phyloP scores from a whole-genome alignment of 257 asterid genomes.

The Solanum dulcamara region DNA sequence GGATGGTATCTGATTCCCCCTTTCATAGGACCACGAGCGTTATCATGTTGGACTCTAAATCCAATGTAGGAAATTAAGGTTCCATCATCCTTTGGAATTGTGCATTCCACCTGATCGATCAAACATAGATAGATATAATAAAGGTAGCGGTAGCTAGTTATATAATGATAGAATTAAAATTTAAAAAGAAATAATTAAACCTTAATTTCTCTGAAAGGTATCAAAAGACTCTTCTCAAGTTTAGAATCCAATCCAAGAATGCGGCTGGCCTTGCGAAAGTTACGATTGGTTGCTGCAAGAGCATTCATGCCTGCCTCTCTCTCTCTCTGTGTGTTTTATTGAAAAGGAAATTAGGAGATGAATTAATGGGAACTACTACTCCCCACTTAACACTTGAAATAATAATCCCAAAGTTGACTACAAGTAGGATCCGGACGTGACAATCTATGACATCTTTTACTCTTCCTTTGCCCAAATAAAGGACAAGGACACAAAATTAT shows the following conservation, averaged over 20 bases:
- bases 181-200: slow-evolving; percentile 7
- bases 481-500: too few species aligned
- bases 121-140: background rate
- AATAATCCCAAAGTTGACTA: background rate
- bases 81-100: slow-evolving; percentile 91
- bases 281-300: slow-evolving; percentile 86
- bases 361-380: background rate
- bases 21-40: slow-evolving; percentile 96
- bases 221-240: slow-evolving; percentile 79
- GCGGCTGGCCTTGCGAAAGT: slow-evolving; percentile 84
- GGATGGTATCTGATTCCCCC: slow-evolving; percentile 99
- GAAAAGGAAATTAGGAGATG: background rate
- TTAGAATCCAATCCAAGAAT: slow-evolving; percentile 76
- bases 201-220: slow-evolving; percentile 95
- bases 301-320: slow-evolving; percentile 61
- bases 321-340: too few species aligned
- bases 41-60: slow-evolving; percentile 89
- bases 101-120: slow-evolving; percentile 78
- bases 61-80: slow-evolving; percentile 77
- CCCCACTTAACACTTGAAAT: too few species aligned
- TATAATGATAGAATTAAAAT: too few species aligned
- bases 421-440: background rate
- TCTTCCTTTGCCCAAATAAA: too few species aligned
- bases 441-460: too few species aligned
- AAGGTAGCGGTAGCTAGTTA: too few species aligned